A percentile compares a stretch with the other conserved stretches of the same genome.
phyloP scores from a whole-genome alignment of 345 rosid species.

The Leavenworthia alabamica region DNA sequence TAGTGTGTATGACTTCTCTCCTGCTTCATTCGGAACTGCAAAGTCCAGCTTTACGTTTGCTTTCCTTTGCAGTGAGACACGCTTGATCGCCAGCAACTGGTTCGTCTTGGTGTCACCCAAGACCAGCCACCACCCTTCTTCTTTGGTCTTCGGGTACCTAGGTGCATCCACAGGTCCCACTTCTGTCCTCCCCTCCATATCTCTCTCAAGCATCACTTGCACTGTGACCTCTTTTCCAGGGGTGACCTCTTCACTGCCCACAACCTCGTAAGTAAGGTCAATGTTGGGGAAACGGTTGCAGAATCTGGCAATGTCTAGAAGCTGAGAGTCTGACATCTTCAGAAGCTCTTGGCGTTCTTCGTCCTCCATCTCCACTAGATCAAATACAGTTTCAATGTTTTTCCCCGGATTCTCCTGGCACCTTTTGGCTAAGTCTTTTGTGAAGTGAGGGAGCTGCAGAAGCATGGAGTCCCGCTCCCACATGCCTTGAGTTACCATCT shows the following conservation, averaged over 20 bases:
- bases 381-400: conserved; percentile 70
- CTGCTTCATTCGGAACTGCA: conserved; percentile 57
- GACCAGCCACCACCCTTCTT: conserved; percentile 99
- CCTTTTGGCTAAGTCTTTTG: conserved; percentile 68
- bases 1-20: conserved; percentile 53
- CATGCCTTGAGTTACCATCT: conserved; percentile 94
- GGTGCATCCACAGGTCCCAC: conserved; percentile 69
- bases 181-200: conserved; percentile 73
- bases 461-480: conserved; percentile 97
- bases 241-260: conserved; percentile 45
- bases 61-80: conserved; percentile 72
- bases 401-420: conserved; percentile 80
- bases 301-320: conserved; percentile 74
- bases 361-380: conserved; percentile 89
- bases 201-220: conserved; percentile 70
- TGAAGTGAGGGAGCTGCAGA: conserved; percentile 86
- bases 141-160: conserved; percentile 73
- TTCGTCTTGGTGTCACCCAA: conserved; percentile 76
- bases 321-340: conserved; percentile 55
- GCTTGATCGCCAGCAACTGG: conserved; percentile 82
- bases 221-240: conserved; percentile 55
- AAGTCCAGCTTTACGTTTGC: conserved; percentile 76
- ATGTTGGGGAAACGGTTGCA: conserved; percentile 88
- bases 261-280: conserved; percentile 60
- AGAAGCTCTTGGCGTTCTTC: conserved; percentile 70